Percentiles rank a stretch among this genome's conserved stretches.
Conservation (phyloP, 2,329 filamentous ascomycete species). For the Epicoccum nigrum region DNA sequence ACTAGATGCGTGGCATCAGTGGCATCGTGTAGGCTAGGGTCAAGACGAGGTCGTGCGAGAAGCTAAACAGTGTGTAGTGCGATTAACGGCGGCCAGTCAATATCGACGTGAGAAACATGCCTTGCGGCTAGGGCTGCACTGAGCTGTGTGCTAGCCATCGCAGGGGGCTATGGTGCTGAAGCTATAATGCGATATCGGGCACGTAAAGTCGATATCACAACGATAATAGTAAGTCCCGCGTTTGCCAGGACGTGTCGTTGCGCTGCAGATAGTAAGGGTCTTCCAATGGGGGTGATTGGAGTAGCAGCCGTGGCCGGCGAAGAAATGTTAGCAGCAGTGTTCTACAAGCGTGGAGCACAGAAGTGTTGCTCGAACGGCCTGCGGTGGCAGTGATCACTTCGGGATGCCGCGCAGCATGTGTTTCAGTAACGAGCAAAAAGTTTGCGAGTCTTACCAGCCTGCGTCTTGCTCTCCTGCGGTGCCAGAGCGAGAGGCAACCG, state of each 20-base stretch:
- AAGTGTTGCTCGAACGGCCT: constrained; percentile 1
- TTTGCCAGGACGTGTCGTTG: constrained; percentile 12
- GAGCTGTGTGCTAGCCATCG: background rate
- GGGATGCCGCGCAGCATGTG: constrained; percentile 7
- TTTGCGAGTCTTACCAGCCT: background rate
- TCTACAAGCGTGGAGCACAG: background rate
- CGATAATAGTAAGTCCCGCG: background rate
- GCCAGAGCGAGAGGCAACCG: background rate
- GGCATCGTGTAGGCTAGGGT: background rate
- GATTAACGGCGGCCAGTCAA: background rate
- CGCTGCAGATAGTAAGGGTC: constrained; percentile 4
- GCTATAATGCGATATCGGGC: constrained; percentile 9
- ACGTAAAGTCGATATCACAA: constrained; percentile 10
- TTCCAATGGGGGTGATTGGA: constrained; percentile 6
- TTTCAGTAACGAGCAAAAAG: background rate
- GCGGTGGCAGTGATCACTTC: constrained; percentile 3
- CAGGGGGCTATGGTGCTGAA: constrained; percentile 1
- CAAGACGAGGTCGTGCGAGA: constrained; percentile 7
- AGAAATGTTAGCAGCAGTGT: background rate
- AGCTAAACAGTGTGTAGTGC: background rate
- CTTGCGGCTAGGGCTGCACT: constrained; percentile 7
- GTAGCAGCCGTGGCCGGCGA: background rate
- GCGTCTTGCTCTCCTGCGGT: background rate
- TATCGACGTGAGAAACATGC: background rate
- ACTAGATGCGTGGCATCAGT: constrained; percentile 2